A percentile compares a stretch with the other conserved stretches of the same genome.
These are phyloP conservation scores for Hamamelis virginiana DNA, from an alignment of 164 flowering plant species.

Conservation along the genomic window DNA sequence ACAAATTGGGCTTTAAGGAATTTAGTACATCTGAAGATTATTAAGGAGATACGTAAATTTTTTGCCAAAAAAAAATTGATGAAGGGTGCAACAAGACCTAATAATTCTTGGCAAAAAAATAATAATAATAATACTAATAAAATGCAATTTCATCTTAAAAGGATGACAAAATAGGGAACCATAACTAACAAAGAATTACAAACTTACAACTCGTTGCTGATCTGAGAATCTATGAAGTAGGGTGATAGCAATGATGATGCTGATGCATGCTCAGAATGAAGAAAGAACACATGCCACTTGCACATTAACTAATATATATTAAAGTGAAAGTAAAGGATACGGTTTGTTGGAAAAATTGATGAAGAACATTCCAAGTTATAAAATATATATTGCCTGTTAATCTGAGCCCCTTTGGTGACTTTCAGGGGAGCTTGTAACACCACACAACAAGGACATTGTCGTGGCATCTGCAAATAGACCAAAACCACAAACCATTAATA, in stretches of 20 bases:
- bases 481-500: neutral
- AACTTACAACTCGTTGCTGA: neutral
- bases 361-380: constrained; percentile 33
- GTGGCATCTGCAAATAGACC: constrained; percentile 28
- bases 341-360: constrained; percentile 48
- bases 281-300: neutral
- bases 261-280: neutral
- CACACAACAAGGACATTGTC: constrained; percentile 44
- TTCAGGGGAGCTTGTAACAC: constrained; percentile 29
- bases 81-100: neutral
- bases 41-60: constrained; percentile 30
- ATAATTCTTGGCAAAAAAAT: neutral
- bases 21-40: constrained; percentile 51
- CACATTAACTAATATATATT: neutral
- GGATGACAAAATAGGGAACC: neutral
- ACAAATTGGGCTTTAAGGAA: constrained; percentile 43
- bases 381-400: constrained; percentile 49
- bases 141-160: neutral
- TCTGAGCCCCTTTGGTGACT: constrained; percentile 17
- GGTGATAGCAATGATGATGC: neutral
- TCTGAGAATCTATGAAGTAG: neutral
- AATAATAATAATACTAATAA: neutral
- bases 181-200: neutral
- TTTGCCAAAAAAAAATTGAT: neutral
- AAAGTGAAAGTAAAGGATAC: constrained; percentile 56